Evolutionary conservation across 1,139 yeast genomes (phyloP).

Genomic region (Yamadazyma membranifaciens): DNA sequence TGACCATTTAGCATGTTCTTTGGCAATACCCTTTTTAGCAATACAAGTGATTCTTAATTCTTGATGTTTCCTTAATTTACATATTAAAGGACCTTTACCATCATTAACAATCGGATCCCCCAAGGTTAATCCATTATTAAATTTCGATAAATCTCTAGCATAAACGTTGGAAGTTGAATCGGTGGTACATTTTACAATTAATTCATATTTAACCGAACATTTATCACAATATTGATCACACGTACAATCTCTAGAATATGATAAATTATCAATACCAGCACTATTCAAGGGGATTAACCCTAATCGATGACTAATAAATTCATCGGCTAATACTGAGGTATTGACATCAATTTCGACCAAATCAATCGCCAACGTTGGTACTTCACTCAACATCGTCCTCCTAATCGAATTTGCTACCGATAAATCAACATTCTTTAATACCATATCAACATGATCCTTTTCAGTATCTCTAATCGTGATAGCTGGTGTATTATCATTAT

Average conservation of each 20-base stretch:
- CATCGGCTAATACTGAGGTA: slow-evolving; percentile 95
- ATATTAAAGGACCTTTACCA: slow-evolving; percentile 80
- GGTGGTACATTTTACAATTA: slow-evolving; percentile 84
- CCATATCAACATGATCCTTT: slow-evolving; percentile 85
- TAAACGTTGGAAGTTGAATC: slow-evolving; percentile 89
- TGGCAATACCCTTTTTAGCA: slow-evolving; percentile 97
- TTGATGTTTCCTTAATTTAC: slow-evolving; percentile 91
- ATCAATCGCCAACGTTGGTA: slow-evolving; percentile 94
- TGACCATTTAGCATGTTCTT: slow-evolving; percentile 98
- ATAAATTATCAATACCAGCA: slow-evolving; percentile 73
- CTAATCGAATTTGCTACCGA: slow-evolving; percentile 91
- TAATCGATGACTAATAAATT: slow-evolving; percentile 87
- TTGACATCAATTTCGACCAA: slow-evolving; percentile 91
- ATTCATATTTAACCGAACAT: slow-evolving; percentile 84
- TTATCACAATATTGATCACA: slow-evolving; percentile 97
- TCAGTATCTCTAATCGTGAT: slow-evolving; percentile 87
- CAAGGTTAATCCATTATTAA: slow-evolving; percentile 46
- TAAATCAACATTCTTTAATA: slow-evolving; percentile 81
- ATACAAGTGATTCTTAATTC: slow-evolving; percentile 86
- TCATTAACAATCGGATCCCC: slow-evolving; percentile 89
- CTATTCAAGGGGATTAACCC: slow-evolving; percentile 90
- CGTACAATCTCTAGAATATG: slow-evolving; percentile 91
- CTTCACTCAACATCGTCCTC: slow-evolving; percentile 91
- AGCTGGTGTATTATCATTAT: slow-evolving; percentile 55
- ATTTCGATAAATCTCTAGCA: slow-evolving; percentile 74